phyloP scores from a whole-genome alignment of 1,139 yeast species.

The Pichia sp. region DNA sequence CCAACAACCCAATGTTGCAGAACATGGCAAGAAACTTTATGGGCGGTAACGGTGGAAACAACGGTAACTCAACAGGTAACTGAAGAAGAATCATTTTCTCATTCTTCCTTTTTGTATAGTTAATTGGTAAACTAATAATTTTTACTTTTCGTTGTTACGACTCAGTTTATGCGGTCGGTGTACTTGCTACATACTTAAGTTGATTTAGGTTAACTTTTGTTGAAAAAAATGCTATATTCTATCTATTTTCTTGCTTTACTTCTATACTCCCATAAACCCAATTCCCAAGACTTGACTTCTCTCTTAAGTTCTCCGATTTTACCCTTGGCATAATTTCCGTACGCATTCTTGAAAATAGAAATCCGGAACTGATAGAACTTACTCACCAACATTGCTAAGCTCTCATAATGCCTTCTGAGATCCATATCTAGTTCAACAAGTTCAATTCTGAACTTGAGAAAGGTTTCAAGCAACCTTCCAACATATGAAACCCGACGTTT shows the following conservation, averaged over 20 bases:
- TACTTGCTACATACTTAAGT: too few species aligned
- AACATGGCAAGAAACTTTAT: conserved; percentile 59
- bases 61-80: not conserved
- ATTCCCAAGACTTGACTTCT: conserved; percentile 19
- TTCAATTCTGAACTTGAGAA: conserved; percentile 26
- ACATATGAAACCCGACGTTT: conserved; percentile 37
- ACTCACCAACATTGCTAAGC: conserved; percentile 58
- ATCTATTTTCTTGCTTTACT: conserved; percentile 1
- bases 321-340: conserved; percentile 34
- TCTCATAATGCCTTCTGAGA: conserved; percentile 48
- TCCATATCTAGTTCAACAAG: conserved; percentile 24
- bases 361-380: conserved; percentile 50
- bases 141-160: not conserved
- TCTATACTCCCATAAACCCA: conserved; percentile 19
- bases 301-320: conserved; percentile 30
- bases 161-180: too few species aligned
- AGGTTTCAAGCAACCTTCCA: conserved; percentile 31
- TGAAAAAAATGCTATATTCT: not conserved
- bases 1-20: conserved; percentile 76
- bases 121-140: not conserved
- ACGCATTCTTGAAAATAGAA: conserved; percentile 36
- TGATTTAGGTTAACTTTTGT: not conserved
- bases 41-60: conserved; percentile 36
- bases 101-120: not conserved
- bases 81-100: not conserved